Evolutionary conservation across 306 rosid genomes (phyloP).

Genomic region (Amphicarpaea edgeworthii): DNA sequence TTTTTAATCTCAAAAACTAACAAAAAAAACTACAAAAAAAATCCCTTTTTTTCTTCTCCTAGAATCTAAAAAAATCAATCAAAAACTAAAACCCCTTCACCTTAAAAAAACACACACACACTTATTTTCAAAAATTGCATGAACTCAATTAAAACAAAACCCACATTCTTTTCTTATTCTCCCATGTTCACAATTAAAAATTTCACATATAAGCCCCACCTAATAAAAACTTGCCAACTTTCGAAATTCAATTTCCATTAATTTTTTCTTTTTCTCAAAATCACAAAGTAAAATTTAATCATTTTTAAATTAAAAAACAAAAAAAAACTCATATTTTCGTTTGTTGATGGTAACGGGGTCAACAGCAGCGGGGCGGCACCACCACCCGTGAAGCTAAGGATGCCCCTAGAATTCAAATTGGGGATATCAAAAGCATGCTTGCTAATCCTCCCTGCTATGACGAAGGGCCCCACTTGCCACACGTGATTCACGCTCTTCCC

Average conservation of each 20-base stretch:
- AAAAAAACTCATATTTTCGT: slow-evolving; percentile 62
- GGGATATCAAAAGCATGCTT: slow-evolving; percentile 37
- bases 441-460: slow-evolving; percentile 5
- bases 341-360: slow-evolving; percentile 56
- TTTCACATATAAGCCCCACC: neutral
- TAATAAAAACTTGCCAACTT: no score
- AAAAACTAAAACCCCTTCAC: neutral
- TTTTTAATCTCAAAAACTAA: no score
- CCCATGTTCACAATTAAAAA: neutral
- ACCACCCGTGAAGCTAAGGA: slow-evolving; percentile 42
- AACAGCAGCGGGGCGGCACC: no score
- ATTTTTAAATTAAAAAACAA: no score
- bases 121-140: no score
- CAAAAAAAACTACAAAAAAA: neutral
- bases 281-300: neutral
- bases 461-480: slow-evolving; percentile 62
- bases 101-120: neutral
- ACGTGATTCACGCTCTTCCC: slow-evolving; percentile 48
- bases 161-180: neutral
- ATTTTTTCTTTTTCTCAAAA: no score
- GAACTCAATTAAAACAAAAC: neutral
- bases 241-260: no score
- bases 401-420: slow-evolving; percentile 59
- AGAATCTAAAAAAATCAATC: neutral
- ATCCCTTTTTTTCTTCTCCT: neutral